Evolutionary conservation across 2,329 filamentous ascomycete genomes (phyloP).

Genomic region (Colletotrichum tropicicola): DNA sequence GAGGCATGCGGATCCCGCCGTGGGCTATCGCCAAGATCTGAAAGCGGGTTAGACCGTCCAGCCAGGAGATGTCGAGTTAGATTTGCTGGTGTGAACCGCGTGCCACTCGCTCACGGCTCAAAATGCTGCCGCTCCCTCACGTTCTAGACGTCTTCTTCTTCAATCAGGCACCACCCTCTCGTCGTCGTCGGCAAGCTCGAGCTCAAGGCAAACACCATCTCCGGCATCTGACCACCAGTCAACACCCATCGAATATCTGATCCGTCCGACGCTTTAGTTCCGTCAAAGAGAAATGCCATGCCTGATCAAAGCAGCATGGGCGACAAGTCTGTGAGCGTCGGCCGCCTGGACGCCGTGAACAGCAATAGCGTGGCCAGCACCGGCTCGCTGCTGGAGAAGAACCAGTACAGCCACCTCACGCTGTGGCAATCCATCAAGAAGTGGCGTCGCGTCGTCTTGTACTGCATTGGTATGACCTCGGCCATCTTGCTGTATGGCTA

Average conservation of each 20-base stretch:
- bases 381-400: constrained; percentile 16
- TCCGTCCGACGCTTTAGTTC: background rate
- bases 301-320: background rate
- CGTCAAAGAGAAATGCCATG: constrained; percentile 15
- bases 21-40: constrained; percentile 18
- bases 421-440: constrained; percentile 36
- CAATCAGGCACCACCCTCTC: background rate
- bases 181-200: background rate
- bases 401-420: constrained; percentile 29
- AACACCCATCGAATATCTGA: background rate
- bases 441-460: constrained; percentile 36
- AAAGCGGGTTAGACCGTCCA: constrained; percentile 15
- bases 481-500: constrained; percentile 40
- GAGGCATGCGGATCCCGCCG: constrained; percentile 8
- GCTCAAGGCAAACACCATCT: background rate
- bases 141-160: constrained; percentile 1
- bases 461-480: constrained; percentile 37
- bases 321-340: constrained; percentile 8
- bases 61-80: background rate
- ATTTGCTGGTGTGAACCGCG: background rate
- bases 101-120: constrained; percentile 2
- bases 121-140: constrained; percentile 10
- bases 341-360: constrained; percentile 1
- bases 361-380: constrained; percentile 19
- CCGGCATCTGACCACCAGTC: background rate